A percentile compares a stretch with the other conserved stretches of the same genome.
phyloP scores from a whole-genome alignment of 176 grass and related monocot genomes.

The Triticum monococcum region DNA sequence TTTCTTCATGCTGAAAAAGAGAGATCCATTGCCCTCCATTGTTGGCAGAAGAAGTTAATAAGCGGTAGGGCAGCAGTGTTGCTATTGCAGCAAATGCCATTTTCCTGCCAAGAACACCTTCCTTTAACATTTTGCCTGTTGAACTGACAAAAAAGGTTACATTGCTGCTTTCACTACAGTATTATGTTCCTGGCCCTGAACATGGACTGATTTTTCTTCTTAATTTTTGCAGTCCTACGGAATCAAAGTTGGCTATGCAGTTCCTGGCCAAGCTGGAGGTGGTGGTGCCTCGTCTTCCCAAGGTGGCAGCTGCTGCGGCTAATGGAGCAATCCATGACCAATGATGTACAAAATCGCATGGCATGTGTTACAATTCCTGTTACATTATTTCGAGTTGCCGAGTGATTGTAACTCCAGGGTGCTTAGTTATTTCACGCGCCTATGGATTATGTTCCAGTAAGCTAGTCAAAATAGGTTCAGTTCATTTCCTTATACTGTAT shows the following conservation, averaged over 20 bases:
- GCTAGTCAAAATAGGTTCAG: slow-evolving; percentile 9
- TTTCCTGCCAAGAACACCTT: not conserved
- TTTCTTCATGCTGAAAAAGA: not conserved
- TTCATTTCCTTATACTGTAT: slow-evolving; percentile 33
- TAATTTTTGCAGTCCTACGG: slow-evolving; percentile 53
- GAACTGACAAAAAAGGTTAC: not conserved
- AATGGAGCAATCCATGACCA: not conserved
- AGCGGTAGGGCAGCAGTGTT: not conserved
- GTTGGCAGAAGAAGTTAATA: not conserved
- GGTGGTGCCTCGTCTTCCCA: slow-evolving; percentile 58
- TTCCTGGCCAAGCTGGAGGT: slow-evolving; percentile 49
- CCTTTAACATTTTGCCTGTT: not conserved
- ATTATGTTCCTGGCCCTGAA: not conserved
- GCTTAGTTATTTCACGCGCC: slow-evolving; percentile 45
- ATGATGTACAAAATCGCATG: slow-evolving; percentile 11
- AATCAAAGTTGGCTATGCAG: slow-evolving; percentile 63
- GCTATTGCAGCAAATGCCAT: not conserved
- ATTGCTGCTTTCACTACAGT: not conserved
- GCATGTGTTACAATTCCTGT: slow-evolving; percentile 17
- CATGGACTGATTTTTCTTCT: not conserved
- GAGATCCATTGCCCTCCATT: not conserved
- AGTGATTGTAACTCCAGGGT: slow-evolving; percentile 31
- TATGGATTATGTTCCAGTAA: slow-evolving; percentile 12
- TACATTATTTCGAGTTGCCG: not conserved
- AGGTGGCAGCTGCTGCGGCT: slow-evolving; percentile 59